These are phyloP conservation scores for Aspergillus conjunctus DNA, from an alignment of 495 filamentous ascomycete species.

Conservation along the genomic window DNA sequence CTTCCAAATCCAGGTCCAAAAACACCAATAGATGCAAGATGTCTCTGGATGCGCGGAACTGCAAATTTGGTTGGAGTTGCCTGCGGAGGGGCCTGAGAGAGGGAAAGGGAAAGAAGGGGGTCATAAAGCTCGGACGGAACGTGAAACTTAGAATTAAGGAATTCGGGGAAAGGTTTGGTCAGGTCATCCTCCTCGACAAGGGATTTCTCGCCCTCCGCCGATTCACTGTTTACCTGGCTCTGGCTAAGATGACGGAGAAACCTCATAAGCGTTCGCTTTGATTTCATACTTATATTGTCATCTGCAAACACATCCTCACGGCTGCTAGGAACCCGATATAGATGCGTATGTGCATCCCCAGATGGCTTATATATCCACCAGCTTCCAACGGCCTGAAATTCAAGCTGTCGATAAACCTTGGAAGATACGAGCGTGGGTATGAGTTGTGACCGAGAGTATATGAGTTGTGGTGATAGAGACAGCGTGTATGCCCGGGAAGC, in stretches of 20 bases:
- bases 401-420: constrained; percentile 81
- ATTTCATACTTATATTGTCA: constrained; percentile 66
- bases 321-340: constrained; percentile 74
- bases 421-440: constrained; percentile 81
- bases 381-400: constrained; percentile 91
- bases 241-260: constrained; percentile 69
- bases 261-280: constrained; percentile 83
- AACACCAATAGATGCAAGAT: constrained; percentile 82
- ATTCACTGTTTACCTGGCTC: constrained; percentile 32
- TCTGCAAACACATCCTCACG: constrained; percentile 87
- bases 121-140: constrained; percentile 68
- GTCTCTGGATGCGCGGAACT: constrained; percentile 69
- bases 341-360: background rate
- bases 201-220: constrained; percentile 31
- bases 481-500: constrained; percentile 80
- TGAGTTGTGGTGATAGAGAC: constrained; percentile 80
- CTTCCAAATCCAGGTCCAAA: constrained; percentile 86
- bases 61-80: constrained; percentile 66
- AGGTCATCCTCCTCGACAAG: constrained; percentile 28
- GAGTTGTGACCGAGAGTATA: constrained; percentile 79
- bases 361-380: constrained; percentile 72
- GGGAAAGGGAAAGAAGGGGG: constrained; percentile 75
- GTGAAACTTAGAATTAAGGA: constrained; percentile 71
- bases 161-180: constrained; percentile 58
- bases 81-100: constrained; percentile 61